Percentiles rank a stretch among this genome's conserved stretches.
phyloP scores from a whole-genome alignment of 805 yeast genomes.

The Hemisphaericaspora nanyangensis region DNA sequence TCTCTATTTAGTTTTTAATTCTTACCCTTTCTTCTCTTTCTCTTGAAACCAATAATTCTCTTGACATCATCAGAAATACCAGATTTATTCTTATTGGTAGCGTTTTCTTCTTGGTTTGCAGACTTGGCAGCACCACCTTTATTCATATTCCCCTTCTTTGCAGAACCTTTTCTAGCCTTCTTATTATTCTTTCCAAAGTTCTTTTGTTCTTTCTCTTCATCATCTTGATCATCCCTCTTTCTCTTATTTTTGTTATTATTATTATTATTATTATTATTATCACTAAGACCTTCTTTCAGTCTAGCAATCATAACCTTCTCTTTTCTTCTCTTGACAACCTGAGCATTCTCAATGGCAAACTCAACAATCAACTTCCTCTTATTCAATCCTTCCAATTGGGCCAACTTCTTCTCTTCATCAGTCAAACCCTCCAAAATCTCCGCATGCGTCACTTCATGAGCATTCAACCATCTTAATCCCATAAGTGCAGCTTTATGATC shows the following conservation, averaged over 20 bases:
- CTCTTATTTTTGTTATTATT: slow-evolving; percentile 17
- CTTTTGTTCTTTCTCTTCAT: slow-evolving; percentile 13
- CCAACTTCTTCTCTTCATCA: slow-evolving; percentile 61
- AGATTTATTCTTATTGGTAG: slow-evolving; percentile 21
- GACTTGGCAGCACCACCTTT: slow-evolving; percentile 26
- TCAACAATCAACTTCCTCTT: slow-evolving; percentile 85
- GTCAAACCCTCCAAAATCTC: slow-evolving; percentile 71
- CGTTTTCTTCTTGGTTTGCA: slow-evolving; percentile 13
- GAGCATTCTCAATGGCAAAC: slow-evolving; percentile 94
- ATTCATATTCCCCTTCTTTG: slow-evolving; percentile 43
- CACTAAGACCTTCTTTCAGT: slow-evolving; percentile 23
- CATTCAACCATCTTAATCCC: slow-evolving; percentile 97
- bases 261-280: slow-evolving; percentile 9
- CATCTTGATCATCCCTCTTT: slow-evolving; percentile 19
- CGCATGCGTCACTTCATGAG: slow-evolving; percentile 71
- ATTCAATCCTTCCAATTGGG: slow-evolving; percentile 49
- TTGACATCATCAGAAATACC: slow-evolving; percentile 54
- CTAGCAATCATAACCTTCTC: slow-evolving; percentile 53
- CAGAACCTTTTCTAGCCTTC: slow-evolving; percentile 25
- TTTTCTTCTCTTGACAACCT: slow-evolving; percentile 84
- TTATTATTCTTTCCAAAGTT: too few relatives aligned
- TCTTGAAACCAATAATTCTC: slow-evolving; percentile 62
- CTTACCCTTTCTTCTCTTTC: slow-evolving; percentile 58
- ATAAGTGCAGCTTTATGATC: slow-evolving; percentile 90
- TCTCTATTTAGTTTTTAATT: slow-evolving; percentile 1